Evolutionary conservation across 192 early-diverging fungal species (phyloP).

Genomic region (Coemansia sp.): DNA sequence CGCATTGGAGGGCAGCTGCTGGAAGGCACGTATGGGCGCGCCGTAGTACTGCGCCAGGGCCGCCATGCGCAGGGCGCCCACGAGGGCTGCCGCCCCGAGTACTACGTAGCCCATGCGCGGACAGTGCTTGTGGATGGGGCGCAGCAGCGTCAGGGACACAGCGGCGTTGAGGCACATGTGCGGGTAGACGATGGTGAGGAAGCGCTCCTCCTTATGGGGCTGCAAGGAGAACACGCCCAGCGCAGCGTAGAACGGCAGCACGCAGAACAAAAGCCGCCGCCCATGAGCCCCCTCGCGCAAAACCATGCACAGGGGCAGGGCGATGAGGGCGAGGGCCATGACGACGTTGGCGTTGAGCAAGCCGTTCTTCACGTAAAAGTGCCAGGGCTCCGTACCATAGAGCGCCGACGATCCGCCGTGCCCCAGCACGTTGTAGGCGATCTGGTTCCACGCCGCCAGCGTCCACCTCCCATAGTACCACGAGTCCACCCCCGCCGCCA

Average conservation of each 20-base stretch:
- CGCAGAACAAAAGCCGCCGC: slow-evolving; percentile 55
- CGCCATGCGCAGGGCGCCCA: slow-evolving; percentile 71
- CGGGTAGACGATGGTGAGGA: slow-evolving; percentile 91
- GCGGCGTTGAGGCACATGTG: slow-evolving; percentile 79
- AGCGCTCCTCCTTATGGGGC: slow-evolving; percentile 98
- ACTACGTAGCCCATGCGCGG: slow-evolving; percentile 37
- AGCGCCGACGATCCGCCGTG: slow-evolving; percentile 65
- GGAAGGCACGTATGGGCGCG: slow-evolving; percentile 71
- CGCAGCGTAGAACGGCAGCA: slow-evolving; percentile 74
- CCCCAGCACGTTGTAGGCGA: slow-evolving; percentile 89
- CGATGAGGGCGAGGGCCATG: slow-evolving; percentile 70
- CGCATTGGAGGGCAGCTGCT: slow-evolving; percentile 31
- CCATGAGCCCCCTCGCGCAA: neutral
- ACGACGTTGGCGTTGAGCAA: slow-evolving; percentile 88
- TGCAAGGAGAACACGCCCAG: slow-evolving; percentile 77
- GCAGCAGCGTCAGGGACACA: slow-evolving; percentile 58
- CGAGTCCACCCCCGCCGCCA: slow-evolving; percentile 70
- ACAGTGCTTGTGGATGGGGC: slow-evolving; percentile 26
- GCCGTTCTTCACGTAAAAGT: slow-evolving; percentile 89
- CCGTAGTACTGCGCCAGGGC: slow-evolving; percentile 72
- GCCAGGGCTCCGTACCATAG: slow-evolving; percentile 91
- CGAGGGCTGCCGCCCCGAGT: slow-evolving; percentile 42
- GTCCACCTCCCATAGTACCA: slow-evolving; percentile 70
- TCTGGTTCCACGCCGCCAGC: slow-evolving; percentile 83
- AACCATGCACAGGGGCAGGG: slow-evolving; percentile 57